Evolutionary conservation across 805 yeast species (phyloP).

Genomic region (Pichia occidentalis): DNA sequence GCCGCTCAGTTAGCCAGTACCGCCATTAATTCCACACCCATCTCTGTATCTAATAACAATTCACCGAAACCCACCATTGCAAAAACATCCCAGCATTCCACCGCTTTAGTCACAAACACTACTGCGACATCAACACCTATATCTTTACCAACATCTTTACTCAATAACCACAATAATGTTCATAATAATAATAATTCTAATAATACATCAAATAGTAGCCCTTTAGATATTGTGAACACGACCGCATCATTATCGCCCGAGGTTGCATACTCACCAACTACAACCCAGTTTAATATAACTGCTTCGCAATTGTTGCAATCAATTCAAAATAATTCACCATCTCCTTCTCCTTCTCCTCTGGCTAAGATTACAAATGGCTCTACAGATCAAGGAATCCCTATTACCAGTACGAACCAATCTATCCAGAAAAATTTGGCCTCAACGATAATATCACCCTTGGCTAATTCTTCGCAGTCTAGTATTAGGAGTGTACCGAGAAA

Average conservation of each 20-base stretch:
- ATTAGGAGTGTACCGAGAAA: too few species aligned
- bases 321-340: conserved; percentile 24
- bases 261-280: conserved; percentile 19
- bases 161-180: background rate
- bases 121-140: conserved; percentile 8
- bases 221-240: too few species aligned
- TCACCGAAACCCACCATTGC: background rate
- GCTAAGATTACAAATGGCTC: conserved; percentile 6
- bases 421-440: too few species aligned
- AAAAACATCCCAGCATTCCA: background rate
- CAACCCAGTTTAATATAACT: conserved; percentile 22
- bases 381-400: conserved; percentile 3
- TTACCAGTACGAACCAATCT: background rate
- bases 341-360: conserved; percentile 10
- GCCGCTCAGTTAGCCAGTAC: conserved; percentile 8
- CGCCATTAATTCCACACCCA: background rate
- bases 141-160: conserved; percentile 3
- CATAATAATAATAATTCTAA: conserved; percentile 5
- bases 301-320: conserved; percentile 32
- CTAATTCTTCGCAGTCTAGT: background rate
- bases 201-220: conserved; percentile 1
- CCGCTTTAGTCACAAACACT: conserved; percentile 4
- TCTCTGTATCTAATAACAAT: conserved; percentile 1
- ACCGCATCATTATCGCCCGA: conserved; percentile 19
- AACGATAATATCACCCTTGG: too few species aligned